A percentile compares a stretch with the other conserved stretches of the same genome.
phyloP scores from a whole-genome alignment of 805 yeast genomes.

The Metschnikowia corniflorae region DNA sequence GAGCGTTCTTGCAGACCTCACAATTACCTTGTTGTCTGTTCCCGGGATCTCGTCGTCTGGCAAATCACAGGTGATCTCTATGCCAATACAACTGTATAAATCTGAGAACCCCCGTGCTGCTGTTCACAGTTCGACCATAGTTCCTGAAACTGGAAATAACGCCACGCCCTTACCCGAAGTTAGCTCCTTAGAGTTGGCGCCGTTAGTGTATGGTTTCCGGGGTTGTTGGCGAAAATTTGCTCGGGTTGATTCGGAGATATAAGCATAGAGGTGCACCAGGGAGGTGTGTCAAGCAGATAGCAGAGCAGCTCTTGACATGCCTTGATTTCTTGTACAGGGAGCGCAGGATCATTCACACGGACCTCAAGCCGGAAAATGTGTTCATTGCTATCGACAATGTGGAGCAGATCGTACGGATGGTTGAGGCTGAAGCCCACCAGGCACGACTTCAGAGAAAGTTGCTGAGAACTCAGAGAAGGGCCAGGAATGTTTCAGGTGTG shows the following conservation, averaged over 20 bases:
- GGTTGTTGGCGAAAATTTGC: constrained; percentile 57
- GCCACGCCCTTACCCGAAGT: too few species aligned
- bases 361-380: constrained; percentile 19
- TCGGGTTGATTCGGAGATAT: constrained; percentile 48
- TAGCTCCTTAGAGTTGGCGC: too few species aligned
- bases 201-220: constrained; percentile 68
- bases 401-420: constrained; percentile 67
- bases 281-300: constrained; percentile 50
- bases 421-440: constrained; percentile 56
- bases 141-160: too few species aligned
- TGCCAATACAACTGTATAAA: too few species aligned
- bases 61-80: too few species aligned
- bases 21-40: too few species aligned
- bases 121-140: too few species aligned
- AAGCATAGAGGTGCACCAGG: constrained; percentile 45
- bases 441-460: constrained; percentile 32
- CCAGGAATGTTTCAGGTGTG: constrained; percentile 9
- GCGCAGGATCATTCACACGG: constrained; percentile 52
- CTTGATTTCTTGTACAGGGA: constrained; percentile 52
- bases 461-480: constrained; percentile 15
- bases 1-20: too few species aligned
- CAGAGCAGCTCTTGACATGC: constrained; percentile 55
- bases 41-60: too few species aligned
- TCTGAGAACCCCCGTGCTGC: too few species aligned
- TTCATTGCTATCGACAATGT: constrained; percentile 71